A percentile compares a stretch with the other conserved stretches of the same genome.
These are phyloP conservation scores for Xylariaceae sp. DNA, from an alignment of 2,329 filamentous ascomycete genomes.

Conservation along the genomic window DNA sequence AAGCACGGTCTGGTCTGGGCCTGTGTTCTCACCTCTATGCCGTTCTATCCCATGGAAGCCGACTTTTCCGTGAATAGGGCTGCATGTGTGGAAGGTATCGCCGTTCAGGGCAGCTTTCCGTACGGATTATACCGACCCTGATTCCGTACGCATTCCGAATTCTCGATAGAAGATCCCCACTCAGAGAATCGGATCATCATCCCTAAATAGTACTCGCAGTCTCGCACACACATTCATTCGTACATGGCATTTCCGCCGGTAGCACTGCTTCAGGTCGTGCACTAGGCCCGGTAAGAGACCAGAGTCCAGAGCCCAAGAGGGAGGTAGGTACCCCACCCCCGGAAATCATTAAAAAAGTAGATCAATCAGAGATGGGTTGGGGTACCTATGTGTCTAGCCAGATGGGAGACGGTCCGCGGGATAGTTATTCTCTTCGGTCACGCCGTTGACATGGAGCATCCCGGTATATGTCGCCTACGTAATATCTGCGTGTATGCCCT, in stretches of 20 bases:
- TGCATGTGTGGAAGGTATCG: slow-evolving; percentile 4
- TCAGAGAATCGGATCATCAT: neutral
- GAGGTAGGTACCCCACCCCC: neutral
- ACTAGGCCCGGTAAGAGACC: too few species aligned
- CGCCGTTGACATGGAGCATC: neutral
- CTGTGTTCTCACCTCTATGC: slow-evolving; percentile 4
- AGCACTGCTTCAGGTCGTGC: neutral
- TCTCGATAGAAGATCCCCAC: neutral
- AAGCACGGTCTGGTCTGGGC: neutral
- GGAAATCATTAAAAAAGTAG: neutral
- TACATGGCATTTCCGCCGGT: neutral
- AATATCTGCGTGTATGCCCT: too few species aligned
- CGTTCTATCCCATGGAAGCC: slow-evolving; percentile 11
- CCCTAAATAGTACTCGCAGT: neutral
- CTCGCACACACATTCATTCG: neutral
- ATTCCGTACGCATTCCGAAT: neutral
- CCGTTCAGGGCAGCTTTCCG: neutral
- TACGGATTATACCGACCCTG: neutral
- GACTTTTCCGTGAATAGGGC: slow-evolving; percentile 19
- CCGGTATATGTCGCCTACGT: neutral
- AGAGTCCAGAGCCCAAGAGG: too few species aligned
- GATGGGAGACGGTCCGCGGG: neutral
- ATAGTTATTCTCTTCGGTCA: neutral
- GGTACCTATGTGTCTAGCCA: neutral
- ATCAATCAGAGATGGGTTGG: neutral